Percentiles rank a stretch among this genome's conserved stretches.
phyloP scores from a whole-genome alignment of 148 eudicot species.

The Nyssa sinensis region DNA sequence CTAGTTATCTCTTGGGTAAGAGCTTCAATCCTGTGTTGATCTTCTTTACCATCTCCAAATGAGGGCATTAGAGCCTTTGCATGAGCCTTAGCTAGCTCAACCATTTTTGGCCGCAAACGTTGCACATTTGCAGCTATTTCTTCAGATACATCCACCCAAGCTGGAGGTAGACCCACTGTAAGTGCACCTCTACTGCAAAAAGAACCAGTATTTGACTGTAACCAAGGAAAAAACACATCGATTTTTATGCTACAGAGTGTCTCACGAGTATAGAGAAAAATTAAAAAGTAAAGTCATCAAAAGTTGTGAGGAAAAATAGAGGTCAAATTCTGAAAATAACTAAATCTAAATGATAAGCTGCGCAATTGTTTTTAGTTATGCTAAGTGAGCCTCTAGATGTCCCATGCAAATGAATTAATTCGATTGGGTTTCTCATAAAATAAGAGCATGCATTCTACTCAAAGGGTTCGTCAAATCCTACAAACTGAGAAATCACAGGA shows the following conservation, averaged over 20 bases:
- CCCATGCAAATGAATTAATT: neutral
- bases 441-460: neutral
- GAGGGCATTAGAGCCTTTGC: constrained; percentile 93
- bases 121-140: constrained; percentile 80
- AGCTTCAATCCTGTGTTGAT: constrained; percentile 75
- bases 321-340: neutral
- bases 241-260: neutral
- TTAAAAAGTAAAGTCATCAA: neutral
- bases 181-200: constrained; percentile 63
- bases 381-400: neutral
- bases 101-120: constrained; percentile 71
- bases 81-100: constrained; percentile 87
- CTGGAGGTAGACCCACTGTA: constrained; percentile 94
- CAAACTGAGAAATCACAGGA: too few relatives aligned
- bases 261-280: neutral
- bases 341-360: neutral
- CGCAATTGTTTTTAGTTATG: neutral
- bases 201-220: constrained; percentile 10
- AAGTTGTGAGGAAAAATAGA: neutral
- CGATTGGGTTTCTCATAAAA: neutral
- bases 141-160: constrained; percentile 97
- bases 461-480: too few relatives aligned
- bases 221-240: neutral
- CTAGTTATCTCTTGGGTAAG: constrained; percentile 84
- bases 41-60: constrained; percentile 91